These are phyloP conservation scores for Fusarium zealandicum DNA, from an alignment of 2,329 filamentous ascomycete species.

Conservation along the genomic window DNA sequence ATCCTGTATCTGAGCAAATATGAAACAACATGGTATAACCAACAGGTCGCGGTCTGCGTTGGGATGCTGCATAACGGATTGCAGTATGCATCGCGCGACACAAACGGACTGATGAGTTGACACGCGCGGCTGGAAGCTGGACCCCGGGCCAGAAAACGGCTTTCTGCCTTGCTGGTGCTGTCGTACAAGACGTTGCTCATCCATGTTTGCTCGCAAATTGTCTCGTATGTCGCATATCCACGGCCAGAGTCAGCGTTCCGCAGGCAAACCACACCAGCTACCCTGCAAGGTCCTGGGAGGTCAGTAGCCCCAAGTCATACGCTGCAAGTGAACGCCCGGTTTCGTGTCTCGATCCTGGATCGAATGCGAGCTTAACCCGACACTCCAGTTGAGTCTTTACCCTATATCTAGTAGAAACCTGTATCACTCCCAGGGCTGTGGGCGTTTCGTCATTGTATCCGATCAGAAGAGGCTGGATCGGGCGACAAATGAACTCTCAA, in stretches of 20 bases:
- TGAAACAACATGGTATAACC: too few relatives aligned
- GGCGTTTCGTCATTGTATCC: conserved; percentile 1
- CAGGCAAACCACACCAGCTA: conserved; percentile 23
- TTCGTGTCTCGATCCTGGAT: too few relatives aligned
- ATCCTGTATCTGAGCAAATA: too few relatives aligned
- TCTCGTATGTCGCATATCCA: not conserved
- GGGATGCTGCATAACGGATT: not conserved
- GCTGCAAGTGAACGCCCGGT: too few relatives aligned
- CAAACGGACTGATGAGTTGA: not conserved
- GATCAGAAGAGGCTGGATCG: conserved; percentile 6
- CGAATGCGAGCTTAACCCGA: too few relatives aligned
- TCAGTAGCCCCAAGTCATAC: too few relatives aligned
- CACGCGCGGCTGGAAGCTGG: not conserved
- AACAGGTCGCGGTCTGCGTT: too few relatives aligned
- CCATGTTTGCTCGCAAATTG: conserved; percentile 3
- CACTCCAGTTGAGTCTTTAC: too few relatives aligned
- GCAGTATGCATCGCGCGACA: not conserved
- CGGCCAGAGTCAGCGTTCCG: conserved; percentile 1
- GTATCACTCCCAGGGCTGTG: not conserved
- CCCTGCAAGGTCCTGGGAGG: conserved; percentile 17
- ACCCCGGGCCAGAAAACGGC: not conserved
- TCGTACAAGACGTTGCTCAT: conserved; percentile 2
- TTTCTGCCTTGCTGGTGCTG: not conserved
- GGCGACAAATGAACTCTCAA: conserved; percentile 8
- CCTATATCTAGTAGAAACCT: too few relatives aligned